phyloP scores from a whole-genome alignment of 257 asterid genomes.

The Datura wrightii region DNA sequence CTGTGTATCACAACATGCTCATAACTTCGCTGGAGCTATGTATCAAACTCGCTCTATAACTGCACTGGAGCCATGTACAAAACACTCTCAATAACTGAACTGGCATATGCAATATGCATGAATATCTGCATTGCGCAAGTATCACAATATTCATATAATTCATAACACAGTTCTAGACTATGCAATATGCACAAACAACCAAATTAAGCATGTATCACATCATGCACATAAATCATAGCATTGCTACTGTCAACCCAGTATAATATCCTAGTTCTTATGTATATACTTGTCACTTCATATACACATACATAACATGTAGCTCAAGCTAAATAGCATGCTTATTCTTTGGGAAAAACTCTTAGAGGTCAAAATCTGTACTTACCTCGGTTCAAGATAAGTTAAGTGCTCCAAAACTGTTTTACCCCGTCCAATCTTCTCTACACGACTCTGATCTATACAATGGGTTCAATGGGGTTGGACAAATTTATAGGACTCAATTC shows the following conservation, averaged over 20 bases:
- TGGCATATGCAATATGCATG: background rate
- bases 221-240: background rate
- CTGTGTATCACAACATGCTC: background rate
- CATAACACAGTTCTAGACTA: background rate
- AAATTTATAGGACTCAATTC: background rate
- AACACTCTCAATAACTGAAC: background rate
- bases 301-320: background rate
- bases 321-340: background rate
- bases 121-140: background rate
- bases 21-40: no score
- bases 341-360: background rate
- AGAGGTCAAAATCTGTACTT: constrained; percentile 2
- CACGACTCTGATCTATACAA: background rate
- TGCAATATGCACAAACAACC: background rate
- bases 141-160: background rate
- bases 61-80: background rate
- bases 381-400: background rate
- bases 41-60: background rate
- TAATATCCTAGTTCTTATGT: background rate
- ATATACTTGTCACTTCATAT: background rate
- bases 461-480: background rate
- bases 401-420: background rate
- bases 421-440: background rate
- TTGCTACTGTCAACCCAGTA: background rate
- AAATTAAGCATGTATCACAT: background rate